Conservation (phyloP, 116 monocot species). For the Trichopus zeylanicus region DNA sequence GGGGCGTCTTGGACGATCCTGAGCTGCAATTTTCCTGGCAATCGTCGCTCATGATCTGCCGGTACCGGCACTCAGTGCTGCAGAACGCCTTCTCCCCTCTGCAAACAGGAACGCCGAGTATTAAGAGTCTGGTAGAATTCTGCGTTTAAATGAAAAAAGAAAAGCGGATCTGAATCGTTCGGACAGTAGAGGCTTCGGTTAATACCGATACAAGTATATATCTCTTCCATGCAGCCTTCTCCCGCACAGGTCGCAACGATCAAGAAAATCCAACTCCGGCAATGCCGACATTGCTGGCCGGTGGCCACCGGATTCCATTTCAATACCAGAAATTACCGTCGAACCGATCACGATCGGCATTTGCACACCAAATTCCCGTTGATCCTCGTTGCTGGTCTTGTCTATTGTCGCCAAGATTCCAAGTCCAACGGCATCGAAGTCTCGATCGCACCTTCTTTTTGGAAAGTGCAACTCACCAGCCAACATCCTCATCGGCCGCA, state of each 20-base stretch:
- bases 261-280: conserved; percentile 31
- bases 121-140: background rate
- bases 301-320: background rate
- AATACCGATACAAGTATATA: conserved; percentile 56
- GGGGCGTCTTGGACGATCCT: conserved; percentile 13
- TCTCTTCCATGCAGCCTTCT: conserved; percentile 54
- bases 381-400: conserved; percentile 4
- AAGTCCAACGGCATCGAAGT: conserved; percentile 38
- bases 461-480: conserved; percentile 21
- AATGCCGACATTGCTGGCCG: background rate
- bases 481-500: conserved; percentile 25
- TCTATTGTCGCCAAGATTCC: conserved; percentile 36
- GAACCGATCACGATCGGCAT: background rate
- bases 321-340: background rate
- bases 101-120: background rate
- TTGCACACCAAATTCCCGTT: background rate
- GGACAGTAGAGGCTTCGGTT: background rate
- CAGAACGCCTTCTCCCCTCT: conserved; percentile 64
- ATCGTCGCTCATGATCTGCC: conserved; percentile 57
- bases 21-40: conserved; percentile 52
- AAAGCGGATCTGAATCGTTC: no score
- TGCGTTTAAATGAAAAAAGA: no score
- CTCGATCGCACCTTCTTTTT: conserved; percentile 35
- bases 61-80: conserved; percentile 69
- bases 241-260: conserved; percentile 37